Evolutionary conservation across 768 basidiomycete genomes (phyloP).

Genomic region (Baorangia bicolor): DNA sequence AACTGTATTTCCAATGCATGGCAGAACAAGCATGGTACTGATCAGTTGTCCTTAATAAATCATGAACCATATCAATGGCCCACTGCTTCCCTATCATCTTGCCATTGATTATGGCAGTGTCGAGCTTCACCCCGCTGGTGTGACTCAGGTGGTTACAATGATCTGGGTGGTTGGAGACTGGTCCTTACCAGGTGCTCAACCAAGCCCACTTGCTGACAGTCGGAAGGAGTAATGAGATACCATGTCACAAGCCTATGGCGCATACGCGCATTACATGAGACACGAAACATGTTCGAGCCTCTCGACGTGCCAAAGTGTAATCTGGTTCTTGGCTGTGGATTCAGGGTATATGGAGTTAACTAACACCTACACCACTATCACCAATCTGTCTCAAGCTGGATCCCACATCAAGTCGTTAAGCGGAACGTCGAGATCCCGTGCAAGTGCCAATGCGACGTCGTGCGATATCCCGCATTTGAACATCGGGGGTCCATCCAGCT

Average conservation of each 20-base stretch:
- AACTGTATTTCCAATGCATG: too few relatives aligned
- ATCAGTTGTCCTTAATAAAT: too few relatives aligned
- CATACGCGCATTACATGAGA: neutral
- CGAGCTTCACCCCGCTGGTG: too few relatives aligned
- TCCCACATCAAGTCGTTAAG: conserved; percentile 74
- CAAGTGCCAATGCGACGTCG: conserved; percentile 51
- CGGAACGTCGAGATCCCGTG: conserved; percentile 56
- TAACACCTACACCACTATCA: neutral
- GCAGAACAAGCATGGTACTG: too few relatives aligned
- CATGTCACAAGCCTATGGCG: neutral
- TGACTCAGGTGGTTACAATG: neutral
- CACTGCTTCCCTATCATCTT: too few relatives aligned
- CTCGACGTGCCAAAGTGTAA: neutral
- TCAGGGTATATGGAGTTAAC: too few relatives aligned
- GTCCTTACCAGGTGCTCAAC: too few relatives aligned
- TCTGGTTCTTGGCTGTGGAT: too few relatives aligned
- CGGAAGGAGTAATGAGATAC: neutral
- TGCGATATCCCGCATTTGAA: conserved; percentile 75
- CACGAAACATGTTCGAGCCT: neutral
- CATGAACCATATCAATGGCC: too few relatives aligned
- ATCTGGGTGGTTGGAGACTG: neutral
- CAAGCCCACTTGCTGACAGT: neutral
- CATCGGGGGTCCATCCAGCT: conserved; percentile 65
- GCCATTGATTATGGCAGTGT: too few relatives aligned
- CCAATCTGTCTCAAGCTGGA: conserved; percentile 22